These are phyloP conservation scores for Colletotrichum cereale DNA, from an alignment of 2,329 filamentous ascomycete genomes.

Conservation along the genomic window DNA sequence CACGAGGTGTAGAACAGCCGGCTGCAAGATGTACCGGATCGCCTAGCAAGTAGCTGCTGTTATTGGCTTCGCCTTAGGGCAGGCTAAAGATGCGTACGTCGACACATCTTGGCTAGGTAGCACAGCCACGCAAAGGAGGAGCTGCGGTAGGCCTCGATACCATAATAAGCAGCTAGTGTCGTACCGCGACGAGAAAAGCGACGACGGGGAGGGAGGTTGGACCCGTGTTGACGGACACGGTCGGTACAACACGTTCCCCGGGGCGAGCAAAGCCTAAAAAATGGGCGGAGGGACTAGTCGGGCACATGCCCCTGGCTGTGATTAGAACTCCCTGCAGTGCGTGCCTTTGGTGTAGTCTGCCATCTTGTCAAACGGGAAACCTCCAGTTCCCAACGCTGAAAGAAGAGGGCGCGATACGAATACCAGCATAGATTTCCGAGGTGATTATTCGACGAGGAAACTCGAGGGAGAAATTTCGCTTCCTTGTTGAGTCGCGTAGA, in stretches of 20 bases:
- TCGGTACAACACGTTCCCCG: conserved; percentile 37
- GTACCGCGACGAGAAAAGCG: conserved; percentile 4
- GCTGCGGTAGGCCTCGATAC: conserved; percentile 27
- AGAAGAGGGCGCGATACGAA: background rate
- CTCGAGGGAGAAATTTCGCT: background rate
- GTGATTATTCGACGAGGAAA: background rate
- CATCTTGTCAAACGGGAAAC: conserved; percentile 4
- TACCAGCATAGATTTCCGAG: too few species aligned
- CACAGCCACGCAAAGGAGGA: conserved; percentile 34
- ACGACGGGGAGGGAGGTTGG: conserved; percentile 9
- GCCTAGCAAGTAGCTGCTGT: background rate
- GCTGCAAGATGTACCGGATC: conserved; percentile 30
- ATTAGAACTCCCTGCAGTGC: conserved; percentile 29
- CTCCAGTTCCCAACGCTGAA: background rate
- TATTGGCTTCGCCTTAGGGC: background rate
- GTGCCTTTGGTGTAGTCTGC: conserved; percentile 22
- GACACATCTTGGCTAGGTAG: conserved; percentile 26
- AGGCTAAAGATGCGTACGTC: conserved; percentile 16
- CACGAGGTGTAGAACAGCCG: conserved; percentile 17
- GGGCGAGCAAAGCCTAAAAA: conserved; percentile 37
- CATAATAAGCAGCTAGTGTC: conserved; percentile 9
- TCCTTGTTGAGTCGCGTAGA: conserved; percentile 9
- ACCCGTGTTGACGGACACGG: conserved; percentile 34
- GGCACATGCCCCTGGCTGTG: conserved; percentile 20
- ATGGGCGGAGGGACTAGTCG: conserved; percentile 27